phyloP scores from a whole-genome alignment of 495 filamentous ascomycete genomes.

The Annulohypoxylon stygium region DNA sequence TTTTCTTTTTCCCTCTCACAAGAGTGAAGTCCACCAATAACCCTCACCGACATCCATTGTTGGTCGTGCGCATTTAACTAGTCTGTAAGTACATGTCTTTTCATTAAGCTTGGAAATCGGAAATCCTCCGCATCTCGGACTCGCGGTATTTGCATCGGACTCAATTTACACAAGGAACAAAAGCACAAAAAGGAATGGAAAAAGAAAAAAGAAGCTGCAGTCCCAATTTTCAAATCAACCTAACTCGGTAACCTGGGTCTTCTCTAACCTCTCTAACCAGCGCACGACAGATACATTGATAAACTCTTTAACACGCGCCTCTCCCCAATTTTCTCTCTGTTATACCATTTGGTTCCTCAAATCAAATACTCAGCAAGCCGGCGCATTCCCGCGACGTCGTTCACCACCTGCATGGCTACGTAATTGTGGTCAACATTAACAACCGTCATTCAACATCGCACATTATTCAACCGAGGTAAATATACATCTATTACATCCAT shows the following conservation, averaged over 20 bases:
- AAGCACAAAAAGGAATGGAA: conserved; percentile 33
- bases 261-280: conserved; percentile 39
- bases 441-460: conserved; percentile 23
- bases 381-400: conserved; percentile 43
- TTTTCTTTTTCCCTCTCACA: conserved; percentile 24
- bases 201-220: conserved; percentile 38
- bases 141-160: conserved; percentile 26
- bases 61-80: conserved; percentile 40
- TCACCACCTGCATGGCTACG: conserved; percentile 53
- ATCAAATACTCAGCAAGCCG: conserved; percentile 27
- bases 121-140: conserved; percentile 39
- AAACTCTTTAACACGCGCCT: conserved; percentile 29
- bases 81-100: conserved; percentile 36
- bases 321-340: conserved; percentile 24
- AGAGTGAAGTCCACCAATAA: conserved; percentile 46
- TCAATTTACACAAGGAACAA: conserved; percentile 36
- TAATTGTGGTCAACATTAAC: conserved; percentile 47
- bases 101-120: conserved; percentile 10
- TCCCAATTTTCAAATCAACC: conserved; percentile 13
- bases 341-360: conserved; percentile 43
- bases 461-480: conserved; percentile 38
- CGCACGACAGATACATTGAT: conserved; percentile 45
- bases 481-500: conserved; percentile 21
- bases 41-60: conserved; percentile 40
- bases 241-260: conserved; percentile 3